Conservation (phyloP, 208 protist genomes). For the Porcisia deanei region DNA sequence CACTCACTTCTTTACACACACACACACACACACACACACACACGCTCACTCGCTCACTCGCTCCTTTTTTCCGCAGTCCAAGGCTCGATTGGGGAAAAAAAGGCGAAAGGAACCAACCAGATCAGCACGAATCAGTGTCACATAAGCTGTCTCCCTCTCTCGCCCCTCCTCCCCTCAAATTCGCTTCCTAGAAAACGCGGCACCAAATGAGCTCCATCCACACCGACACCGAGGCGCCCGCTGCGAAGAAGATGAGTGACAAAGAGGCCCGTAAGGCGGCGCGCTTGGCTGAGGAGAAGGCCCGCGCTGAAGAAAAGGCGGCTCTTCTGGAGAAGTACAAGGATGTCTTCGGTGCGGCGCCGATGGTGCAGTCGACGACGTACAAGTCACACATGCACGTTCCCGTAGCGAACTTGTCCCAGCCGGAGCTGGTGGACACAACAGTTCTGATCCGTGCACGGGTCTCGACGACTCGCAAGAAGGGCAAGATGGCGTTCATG, state of each 20-base stretch:
- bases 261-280: slow-evolving; percentile 88
- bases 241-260: slow-evolving; percentile 53
- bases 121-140: too few species aligned
- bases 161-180: slow-evolving; percentile 3
- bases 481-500: slow-evolving; percentile 92
- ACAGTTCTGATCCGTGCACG: slow-evolving; percentile 79
- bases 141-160: background rate
- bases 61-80: too few species aligned
- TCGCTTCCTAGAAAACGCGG: background rate
- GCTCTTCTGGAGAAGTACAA: slow-evolving; percentile 77
- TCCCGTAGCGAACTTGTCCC: slow-evolving; percentile 52
- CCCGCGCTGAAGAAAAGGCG: slow-evolving; percentile 83
- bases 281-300: slow-evolving; percentile 81
- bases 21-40: too few species aligned
- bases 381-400: slow-evolving; percentile 58
- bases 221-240: slow-evolving; percentile 23
- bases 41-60: background rate
- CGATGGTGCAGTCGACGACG: slow-evolving; percentile 79
- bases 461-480: slow-evolving; percentile 89
- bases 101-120: too few species aligned
- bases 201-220: slow-evolving; percentile 31
- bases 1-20: background rate
- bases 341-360: slow-evolving; percentile 71
- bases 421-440: slow-evolving; percentile 36
- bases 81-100: too few species aligned